phyloP scores from a whole-genome alignment of 139 green algal species.

The Ettlia oleoabundans region DNA sequence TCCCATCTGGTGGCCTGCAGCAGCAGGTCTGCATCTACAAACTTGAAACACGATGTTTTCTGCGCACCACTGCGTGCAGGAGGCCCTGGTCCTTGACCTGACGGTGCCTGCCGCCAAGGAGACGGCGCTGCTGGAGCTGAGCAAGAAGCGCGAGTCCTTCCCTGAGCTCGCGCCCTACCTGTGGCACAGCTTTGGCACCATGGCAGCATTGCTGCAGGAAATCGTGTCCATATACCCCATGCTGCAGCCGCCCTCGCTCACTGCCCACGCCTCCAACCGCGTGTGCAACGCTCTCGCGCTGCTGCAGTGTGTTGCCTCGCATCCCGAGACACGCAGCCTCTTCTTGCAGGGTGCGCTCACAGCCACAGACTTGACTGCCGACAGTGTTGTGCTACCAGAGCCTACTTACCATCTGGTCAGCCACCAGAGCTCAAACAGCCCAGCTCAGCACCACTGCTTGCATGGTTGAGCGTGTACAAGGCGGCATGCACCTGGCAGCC shows the following conservation, averaged over 20 bases:
- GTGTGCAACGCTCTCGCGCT: constrained; percentile 98
- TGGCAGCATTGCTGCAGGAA: constrained; percentile 95
- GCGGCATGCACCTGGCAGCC: no score
- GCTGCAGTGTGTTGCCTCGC: constrained; percentile 97
- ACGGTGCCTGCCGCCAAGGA: constrained; percentile 81
- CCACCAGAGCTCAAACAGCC: no score
- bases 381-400: no score
- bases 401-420: no score
- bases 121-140: constrained; percentile 96
- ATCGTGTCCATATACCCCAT: constrained; percentile 98
- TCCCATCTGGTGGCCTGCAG: no score
- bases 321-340: constrained; percentile 91
- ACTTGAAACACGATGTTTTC: no score
- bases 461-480: no score
- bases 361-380: background rate
- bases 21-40: no score
- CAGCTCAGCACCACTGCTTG: no score
- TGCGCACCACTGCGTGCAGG: background rate
- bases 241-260: constrained; percentile 91
- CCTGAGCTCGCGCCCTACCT: constrained; percentile 95
- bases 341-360: constrained; percentile 88
- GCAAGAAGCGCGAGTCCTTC: constrained; percentile 96
- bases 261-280: constrained; percentile 93
- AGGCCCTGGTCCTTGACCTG: constrained; percentile 64
- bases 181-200: constrained; percentile 97